phyloP scores from a whole-genome alignment of 2,329 filamentous ascomycete genomes.

The Penicillium sp. region DNA sequence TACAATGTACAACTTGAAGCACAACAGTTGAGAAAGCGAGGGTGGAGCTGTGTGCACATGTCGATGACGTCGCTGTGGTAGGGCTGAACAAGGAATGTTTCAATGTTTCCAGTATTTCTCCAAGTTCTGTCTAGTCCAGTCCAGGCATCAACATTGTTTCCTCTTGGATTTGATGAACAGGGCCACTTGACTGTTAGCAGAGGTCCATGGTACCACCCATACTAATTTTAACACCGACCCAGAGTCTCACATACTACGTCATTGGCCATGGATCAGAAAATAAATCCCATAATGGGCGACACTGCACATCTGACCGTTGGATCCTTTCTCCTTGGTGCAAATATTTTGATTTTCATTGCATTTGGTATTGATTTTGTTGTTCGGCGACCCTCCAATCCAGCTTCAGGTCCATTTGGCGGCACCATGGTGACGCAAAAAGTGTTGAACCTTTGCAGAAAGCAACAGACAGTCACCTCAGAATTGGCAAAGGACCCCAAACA shows the following conservation, averaged over 20 bases:
- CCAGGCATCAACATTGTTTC: not conserved
- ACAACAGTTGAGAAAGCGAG: no score
- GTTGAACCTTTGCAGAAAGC: conserved; percentile 56
- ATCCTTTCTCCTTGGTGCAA: not conserved
- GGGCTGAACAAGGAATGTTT: not conserved
- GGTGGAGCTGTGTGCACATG: not conserved
- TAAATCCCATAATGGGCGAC: not conserved
- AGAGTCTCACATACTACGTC: not conserved
- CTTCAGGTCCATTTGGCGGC: conserved; percentile 16
- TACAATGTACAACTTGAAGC: no score
- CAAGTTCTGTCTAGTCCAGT: no score
- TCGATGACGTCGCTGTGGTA: not conserved
- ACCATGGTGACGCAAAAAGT: conserved; percentile 53
- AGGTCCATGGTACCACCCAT: not conserved
- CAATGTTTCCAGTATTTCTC: no score
- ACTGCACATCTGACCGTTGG: not conserved
- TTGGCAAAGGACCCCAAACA: conserved; percentile 59
- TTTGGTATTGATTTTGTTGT: not conserved
- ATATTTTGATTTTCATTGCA: not conserved
- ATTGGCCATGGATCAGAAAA: not conserved
- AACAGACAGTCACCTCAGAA: conserved; percentile 61
- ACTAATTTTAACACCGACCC: not conserved
- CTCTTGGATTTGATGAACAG: not conserved
- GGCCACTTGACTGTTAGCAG: not conserved
- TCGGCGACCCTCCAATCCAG: conserved; percentile 15